Base-by-base conservation (phyloP, 1,284 basidiomycete genomes). In the Microbotryum silenes-acaulis region DNA sequence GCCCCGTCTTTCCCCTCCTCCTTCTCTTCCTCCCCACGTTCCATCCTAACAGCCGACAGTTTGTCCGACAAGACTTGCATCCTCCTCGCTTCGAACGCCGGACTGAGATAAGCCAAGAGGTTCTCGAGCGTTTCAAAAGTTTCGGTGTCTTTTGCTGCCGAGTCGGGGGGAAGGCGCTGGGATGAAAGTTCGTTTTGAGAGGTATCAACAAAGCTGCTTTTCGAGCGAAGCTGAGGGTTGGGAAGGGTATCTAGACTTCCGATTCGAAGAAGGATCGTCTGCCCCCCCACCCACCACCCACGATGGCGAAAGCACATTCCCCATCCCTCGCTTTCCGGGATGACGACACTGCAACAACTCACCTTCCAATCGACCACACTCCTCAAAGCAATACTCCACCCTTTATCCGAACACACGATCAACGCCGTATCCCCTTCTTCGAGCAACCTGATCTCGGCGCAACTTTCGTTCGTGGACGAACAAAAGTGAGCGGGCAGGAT, bases 41-140 rank as follows among this genome's bases (percentile, higher is more conserved):
- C 37, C 12, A 42, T 10, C 12, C 37, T 42, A 42, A 42, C 37
- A 2, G 37, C 37, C 37, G 37, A 42, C 37, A 65, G 47, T 42
- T 53, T 53, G 23, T 58, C 56, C 25, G 57, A 37, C 29, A 67
- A 48, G 44, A 61, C 54, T 12, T 61, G 12, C 51, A 63, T 61
- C 12, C 66, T 51, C 31, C 47, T 51, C 8, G 20, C 9, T 25
- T 60, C 60, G 25, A 68, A 68, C 20, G 16, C 33, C 6, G 67
- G 67, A 6, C 62, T 64, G 18, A 68, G 46, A 21, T 56, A 55
- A 23, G 61, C 51, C 9, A 68, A 31, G 1, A 68, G 54, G 49
- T 68, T 59, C n/a, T 68, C 67, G 44, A 68, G 62, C 5, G 67
- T 66, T 20, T 66, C 64, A 37, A 62, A 68, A 12, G 21, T 7